These are phyloP conservation scores for Penicillium pulvis DNA, from an alignment of 495 filamentous ascomycete genomes.

Conservation along the genomic window DNA sequence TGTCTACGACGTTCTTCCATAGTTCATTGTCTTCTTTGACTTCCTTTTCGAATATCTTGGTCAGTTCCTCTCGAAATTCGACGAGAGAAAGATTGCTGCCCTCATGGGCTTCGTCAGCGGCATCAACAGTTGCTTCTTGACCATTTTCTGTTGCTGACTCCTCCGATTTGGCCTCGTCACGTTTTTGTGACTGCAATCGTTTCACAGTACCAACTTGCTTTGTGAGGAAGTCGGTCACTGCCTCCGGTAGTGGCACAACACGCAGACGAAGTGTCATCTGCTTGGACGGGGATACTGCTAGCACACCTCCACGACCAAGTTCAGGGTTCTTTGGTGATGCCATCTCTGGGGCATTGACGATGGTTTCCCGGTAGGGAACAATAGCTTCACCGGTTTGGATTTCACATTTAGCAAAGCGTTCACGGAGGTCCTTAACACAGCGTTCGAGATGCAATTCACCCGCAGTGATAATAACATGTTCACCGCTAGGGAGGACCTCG, in stretches of 20 bases:
- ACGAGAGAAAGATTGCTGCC: conserved; percentile 61
- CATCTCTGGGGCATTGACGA: conserved; percentile 87
- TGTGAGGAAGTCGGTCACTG: conserved; percentile 81
- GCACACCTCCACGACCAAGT: conserved; percentile 79
- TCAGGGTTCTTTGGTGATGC: conserved; percentile 82
- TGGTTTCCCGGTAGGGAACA: conserved; percentile 93
- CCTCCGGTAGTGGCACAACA: conserved; percentile 75
- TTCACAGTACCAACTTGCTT: conserved; percentile 81
- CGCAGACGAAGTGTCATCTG: conserved; percentile 77
- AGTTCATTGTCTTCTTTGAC: conserved; percentile 65
- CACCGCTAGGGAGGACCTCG: conserved; percentile 87
- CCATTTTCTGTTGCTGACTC: conserved; percentile 19
- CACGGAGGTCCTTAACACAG: conserved; percentile 89
- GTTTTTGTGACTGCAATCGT: conserved; percentile 70
- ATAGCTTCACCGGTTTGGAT: conserved; percentile 93
- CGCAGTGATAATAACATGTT: conserved; percentile 93
- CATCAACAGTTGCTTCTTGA: conserved; percentile 32
- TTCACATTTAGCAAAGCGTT: conserved; percentile 92
- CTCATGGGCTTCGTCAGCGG: conserved; percentile 52
- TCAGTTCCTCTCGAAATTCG: conserved; percentile 76
- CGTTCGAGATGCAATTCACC: conserved; percentile 94
- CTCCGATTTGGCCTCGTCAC: conserved; percentile 39
- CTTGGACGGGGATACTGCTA: conserved; percentile 76
- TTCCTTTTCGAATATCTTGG: conserved; percentile 61
- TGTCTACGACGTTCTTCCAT: conserved; percentile 77